Percentiles rank a stretch among this genome's conserved stretches.
phyloP scores from a whole-genome alignment of 2,329 filamentous ascomycete species.

The Ophiocordyceps camponoti-rufipedis region DNA sequence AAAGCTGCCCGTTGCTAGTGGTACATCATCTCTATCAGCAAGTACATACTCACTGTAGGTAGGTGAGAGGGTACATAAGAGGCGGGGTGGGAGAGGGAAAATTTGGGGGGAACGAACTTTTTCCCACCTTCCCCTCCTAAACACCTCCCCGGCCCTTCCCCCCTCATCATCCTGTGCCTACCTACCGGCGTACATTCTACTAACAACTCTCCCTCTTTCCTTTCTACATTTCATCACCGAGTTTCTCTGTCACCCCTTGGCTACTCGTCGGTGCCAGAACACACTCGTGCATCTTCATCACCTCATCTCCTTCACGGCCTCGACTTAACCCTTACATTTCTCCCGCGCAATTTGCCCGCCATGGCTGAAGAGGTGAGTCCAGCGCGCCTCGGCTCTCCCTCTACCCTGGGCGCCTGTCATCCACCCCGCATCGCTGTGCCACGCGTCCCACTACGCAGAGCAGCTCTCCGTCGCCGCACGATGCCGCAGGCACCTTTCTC shows the following conservation, averaged over 20 bases:
- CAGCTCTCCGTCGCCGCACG: slow-evolving; percentile 1
- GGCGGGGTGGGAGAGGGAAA: slow-evolving; percentile 10
- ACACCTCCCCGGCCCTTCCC: slow-evolving; percentile 11
- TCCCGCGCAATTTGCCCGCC: slow-evolving; percentile 14
- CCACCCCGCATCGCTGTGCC: slow-evolving; percentile 27
- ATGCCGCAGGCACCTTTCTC: not conserved
- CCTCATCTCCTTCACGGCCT: slow-evolving; percentile 7
- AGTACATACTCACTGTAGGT: too few relatives aligned
- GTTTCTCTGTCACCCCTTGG: slow-evolving; percentile 8
- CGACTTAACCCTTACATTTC: slow-evolving; percentile 8
- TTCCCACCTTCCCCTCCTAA: slow-evolving; percentile 10
- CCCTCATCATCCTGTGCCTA: not conserved
- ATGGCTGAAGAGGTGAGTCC: slow-evolving; percentile 41
- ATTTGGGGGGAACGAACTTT: slow-evolving; percentile 7
- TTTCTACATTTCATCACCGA: slow-evolving; percentile 4
- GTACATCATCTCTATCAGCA: too few relatives aligned
- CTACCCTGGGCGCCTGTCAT: slow-evolving; percentile 12
- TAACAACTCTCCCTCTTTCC: slow-evolving; percentile 2
- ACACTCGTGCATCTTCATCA: slow-evolving; percentile 3
- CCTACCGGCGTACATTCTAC: not conserved
- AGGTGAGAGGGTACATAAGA: not conserved
- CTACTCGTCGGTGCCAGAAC: slow-evolving; percentile 5
- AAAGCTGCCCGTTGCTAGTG: too few relatives aligned
- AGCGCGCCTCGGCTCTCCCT: slow-evolving; percentile 2
- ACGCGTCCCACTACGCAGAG: slow-evolving; percentile 17